A percentile compares a stretch with the other conserved stretches of the same genome.
Evolutionary conservation across 306 rosid genomes (phyloP).

Genomic region (Cicer judaicum): DNA sequence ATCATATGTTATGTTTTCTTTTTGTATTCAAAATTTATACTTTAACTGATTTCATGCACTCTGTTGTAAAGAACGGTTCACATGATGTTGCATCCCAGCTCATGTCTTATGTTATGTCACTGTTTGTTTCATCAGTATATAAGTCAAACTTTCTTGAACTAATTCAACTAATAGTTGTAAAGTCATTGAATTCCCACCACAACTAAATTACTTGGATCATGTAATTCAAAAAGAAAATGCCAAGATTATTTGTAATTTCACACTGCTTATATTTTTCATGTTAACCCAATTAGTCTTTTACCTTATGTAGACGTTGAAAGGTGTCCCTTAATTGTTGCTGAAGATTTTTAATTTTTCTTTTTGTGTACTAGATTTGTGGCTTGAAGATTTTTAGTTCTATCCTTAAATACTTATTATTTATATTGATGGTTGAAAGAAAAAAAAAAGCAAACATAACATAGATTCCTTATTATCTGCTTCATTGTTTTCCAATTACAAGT

Average conservation of each 20-base stretch:
- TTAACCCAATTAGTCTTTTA: not conserved
- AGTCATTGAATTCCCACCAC: constrained; percentile 33
- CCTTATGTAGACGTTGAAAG: too few relatives aligned
- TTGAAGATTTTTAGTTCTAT: too few relatives aligned
- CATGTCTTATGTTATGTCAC: constrained; percentile 33
- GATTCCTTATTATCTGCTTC: not conserved
- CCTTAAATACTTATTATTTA: too few relatives aligned
- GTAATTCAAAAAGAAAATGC: constrained; percentile 12
- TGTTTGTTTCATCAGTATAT: constrained; percentile 22
- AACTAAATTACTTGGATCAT: constrained; percentile 5
- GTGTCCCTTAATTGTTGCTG: too few relatives aligned
- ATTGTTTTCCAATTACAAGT: not conserved
- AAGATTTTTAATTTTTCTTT: too few relatives aligned
- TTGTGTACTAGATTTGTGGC: too few relatives aligned
- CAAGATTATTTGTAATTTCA: constrained; percentile 23
- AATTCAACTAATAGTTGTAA: constrained; percentile 18
- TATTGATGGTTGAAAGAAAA: too few relatives aligned
- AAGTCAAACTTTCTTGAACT: constrained; percentile 44
- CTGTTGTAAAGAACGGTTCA: constrained; percentile 41
- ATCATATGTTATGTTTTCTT: not conserved
- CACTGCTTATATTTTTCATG: not conserved
- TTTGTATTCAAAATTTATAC: constrained; percentile 32
- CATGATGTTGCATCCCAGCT: constrained; percentile 43
- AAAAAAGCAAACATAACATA: too few relatives aligned
- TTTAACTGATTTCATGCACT: constrained; percentile 44